phyloP scores from a whole-genome alignment of 192 early-diverging fungal genomes.

The Coemansia pectinata region DNA sequence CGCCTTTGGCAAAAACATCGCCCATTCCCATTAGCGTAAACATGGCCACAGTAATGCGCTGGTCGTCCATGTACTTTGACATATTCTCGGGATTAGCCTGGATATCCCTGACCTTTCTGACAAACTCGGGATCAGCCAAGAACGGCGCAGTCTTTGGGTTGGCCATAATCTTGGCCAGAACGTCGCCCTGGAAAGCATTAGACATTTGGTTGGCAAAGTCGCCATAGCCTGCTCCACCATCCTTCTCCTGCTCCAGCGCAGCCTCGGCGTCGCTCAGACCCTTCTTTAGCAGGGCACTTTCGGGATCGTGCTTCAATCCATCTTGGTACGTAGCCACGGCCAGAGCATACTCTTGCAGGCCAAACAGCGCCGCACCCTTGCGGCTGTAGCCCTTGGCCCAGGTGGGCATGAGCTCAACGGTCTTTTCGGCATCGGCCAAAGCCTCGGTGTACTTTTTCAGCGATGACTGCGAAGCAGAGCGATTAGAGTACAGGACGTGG shows the following conservation, averaged over 20 bases:
- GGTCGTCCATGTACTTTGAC: conserved; percentile 75
- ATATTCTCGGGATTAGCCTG: conserved; percentile 73
- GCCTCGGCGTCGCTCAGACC: conserved; percentile 74
- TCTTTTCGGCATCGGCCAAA: conserved; percentile 82
- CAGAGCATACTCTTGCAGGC: conserved; percentile 65
- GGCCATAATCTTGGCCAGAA: conserved; percentile 74
- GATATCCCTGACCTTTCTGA: conserved; percentile 71
- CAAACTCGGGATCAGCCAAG: conserved; percentile 76
- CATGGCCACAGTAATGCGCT: conserved; percentile 77
- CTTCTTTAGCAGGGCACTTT: conserved; percentile 74
- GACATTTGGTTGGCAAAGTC: conserved; percentile 37
- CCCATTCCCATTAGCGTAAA: conserved; percentile 76
- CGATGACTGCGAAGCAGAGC: conserved; percentile 81
- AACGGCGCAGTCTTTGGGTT: conserved; percentile 77
- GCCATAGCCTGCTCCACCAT: conserved; percentile 14
- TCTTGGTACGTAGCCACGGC: conserved; percentile 76
- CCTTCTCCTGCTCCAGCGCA: conserved; percentile 52
- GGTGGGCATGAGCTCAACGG: conserved; percentile 75
- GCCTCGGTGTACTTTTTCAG: conserved; percentile 78
- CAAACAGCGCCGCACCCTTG: conserved; percentile 85
- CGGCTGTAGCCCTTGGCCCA: conserved; percentile 93
- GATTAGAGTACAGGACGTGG: conserved; percentile 93
- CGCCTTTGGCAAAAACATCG: conserved; percentile 43
- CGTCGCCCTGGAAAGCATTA: conserved; percentile 68
- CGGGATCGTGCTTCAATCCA: conserved; percentile 79